Conservation (phyloP, 441 rosid species). For the Adansonia madagascariensis region DNA sequence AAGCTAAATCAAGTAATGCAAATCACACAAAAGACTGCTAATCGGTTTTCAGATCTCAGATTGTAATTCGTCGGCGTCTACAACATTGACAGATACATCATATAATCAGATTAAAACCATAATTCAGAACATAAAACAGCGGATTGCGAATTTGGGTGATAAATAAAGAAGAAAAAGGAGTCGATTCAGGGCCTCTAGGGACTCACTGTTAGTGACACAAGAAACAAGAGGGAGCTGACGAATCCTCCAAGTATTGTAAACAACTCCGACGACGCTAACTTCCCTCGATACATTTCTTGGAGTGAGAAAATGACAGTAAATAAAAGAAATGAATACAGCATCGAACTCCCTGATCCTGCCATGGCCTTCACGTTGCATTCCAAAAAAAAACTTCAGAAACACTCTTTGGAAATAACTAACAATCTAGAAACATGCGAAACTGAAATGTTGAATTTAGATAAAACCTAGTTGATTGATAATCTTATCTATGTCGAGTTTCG, state of each 20-base stretch:
- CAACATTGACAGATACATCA: neutral
- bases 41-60: neutral
- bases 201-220: constrained; percentile 69
- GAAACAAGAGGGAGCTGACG: constrained; percentile 77
- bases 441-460: neutral
- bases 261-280: constrained; percentile 73
- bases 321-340: constrained; percentile 64
- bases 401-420: neutral
- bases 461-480: neutral
- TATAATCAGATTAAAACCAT: neutral
- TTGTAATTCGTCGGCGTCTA: neutral
- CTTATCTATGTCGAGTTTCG: neutral
- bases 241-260: constrained; percentile 86
- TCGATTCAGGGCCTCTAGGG: neutral
- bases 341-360: constrained; percentile 82
- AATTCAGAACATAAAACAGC: neutral
- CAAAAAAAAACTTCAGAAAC: neutral
- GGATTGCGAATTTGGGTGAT: neutral
- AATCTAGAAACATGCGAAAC: neutral
- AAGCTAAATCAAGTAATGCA: neutral
- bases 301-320: constrained; percentile 71
- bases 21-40: neutral
- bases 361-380: constrained; percentile 34
- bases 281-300: constrained; percentile 68
- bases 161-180: neutral